A percentile compares a stretch with the other conserved stretches of the same genome.
phyloP scores from a whole-genome alignment of 2,329 filamentous ascomycete species.

The Pseudogymnoascus pannorum region DNA sequence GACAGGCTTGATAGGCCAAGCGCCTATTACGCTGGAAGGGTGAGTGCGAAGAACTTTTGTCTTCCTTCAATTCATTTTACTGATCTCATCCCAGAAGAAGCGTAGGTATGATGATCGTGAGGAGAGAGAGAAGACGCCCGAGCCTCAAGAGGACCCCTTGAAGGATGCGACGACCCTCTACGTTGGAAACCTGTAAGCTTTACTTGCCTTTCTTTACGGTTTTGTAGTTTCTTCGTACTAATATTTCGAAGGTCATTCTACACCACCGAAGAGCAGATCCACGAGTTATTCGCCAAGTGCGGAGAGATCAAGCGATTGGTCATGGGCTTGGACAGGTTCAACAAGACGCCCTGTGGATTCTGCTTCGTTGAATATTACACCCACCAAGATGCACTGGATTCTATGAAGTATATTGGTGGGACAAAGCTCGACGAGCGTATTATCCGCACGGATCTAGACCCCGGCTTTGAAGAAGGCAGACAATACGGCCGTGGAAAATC shows the following conservation, averaged over 20 bases:
- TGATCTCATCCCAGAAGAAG: slow-evolving; percentile 45
- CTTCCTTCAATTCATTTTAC: slow-evolving; percentile 11
- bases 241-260: slow-evolving; percentile 68
- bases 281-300: slow-evolving; percentile 92
- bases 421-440: slow-evolving; percentile 97
- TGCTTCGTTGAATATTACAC: slow-evolving; percentile 99
- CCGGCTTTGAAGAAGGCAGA: slow-evolving; percentile 89
- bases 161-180: slow-evolving; percentile 90
- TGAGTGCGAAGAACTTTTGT: slow-evolving; percentile 35
- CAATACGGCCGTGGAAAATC: slow-evolving; percentile 96
- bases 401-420: slow-evolving; percentile 96
- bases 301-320: slow-evolving; percentile 97
- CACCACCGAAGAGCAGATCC: slow-evolving; percentile 97
- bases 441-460: slow-evolving; percentile 90
- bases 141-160: slow-evolving; percentile 65
- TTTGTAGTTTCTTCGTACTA: slow-evolving; percentile 9
- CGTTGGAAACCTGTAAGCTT: slow-evolving; percentile 76
- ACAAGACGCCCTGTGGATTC: slow-evolving; percentile 97
- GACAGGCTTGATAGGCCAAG: slow-evolving; percentile 91
- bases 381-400: slow-evolving; percentile 93
- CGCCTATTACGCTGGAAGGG: slow-evolving; percentile 82
- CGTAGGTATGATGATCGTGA: slow-evolving; percentile 46
- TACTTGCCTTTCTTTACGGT: slow-evolving; percentile 28
- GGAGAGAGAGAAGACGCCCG: slow-evolving; percentile 36
- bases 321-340: slow-evolving; percentile 95